A percentile compares a stretch with the other conserved stretches of the same genome.
phyloP scores from a whole-genome alignment of 441 rosid species.

The Breynia disticha region DNA sequence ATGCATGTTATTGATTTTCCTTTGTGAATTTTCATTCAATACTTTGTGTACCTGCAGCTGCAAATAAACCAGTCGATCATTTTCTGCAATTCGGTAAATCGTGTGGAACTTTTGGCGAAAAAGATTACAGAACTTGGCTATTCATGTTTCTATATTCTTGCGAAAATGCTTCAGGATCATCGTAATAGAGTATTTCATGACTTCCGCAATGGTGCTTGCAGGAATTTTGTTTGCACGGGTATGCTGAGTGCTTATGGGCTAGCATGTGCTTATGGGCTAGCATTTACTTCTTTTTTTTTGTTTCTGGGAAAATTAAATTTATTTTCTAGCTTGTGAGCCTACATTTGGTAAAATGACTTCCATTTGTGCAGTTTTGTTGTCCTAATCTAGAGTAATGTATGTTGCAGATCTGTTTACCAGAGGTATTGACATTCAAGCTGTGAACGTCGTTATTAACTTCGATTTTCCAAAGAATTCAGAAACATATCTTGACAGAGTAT shows the following conservation, averaged over 20 bases:
- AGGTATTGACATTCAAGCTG: conserved; percentile 98
- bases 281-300: not conserved
- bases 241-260: conserved; percentile 14
- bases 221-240: conserved; percentile 99
- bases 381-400: not conserved
- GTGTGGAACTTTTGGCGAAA: conserved; percentile 94
- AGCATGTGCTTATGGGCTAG: too few species aligned
- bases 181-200: conserved; percentile 98
- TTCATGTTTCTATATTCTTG: conserved; percentile 96
- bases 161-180: conserved; percentile 98
- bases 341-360: not conserved
- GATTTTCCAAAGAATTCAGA: conserved; percentile 95
- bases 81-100: conserved; percentile 97
- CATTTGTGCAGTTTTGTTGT: too few species aligned
- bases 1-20: conserved; percentile 2
- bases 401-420: conserved; percentile 84
- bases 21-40: conserved; percentile 9
- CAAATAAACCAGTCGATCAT: conserved; percentile 98
- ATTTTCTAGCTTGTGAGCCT: not conserved
- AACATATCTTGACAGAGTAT: conserved; percentile 97
- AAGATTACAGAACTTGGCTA: conserved; percentile 98
- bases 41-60: conserved; percentile 42
- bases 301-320: not conserved
- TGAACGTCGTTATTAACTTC: conserved; percentile 92
- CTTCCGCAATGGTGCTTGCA: conserved; percentile 98